Percentiles rank a stretch among this genome's conserved stretches.
phyloP scores from a whole-genome alignment of 2,329 filamentous ascomycete genomes.

The Aureobasidium mangrovei region DNA sequence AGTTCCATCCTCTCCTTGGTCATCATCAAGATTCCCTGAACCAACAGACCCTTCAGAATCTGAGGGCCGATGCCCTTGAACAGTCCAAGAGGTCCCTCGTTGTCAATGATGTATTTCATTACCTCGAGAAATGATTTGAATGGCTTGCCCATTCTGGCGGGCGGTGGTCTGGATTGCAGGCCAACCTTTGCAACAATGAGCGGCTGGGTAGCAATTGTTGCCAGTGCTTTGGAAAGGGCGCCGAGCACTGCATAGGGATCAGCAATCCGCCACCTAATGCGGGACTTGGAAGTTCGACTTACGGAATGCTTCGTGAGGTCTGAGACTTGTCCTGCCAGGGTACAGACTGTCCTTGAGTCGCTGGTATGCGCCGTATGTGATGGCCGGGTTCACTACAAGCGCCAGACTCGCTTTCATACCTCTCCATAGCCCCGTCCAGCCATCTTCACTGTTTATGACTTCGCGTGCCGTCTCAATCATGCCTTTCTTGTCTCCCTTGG shows the following conservation, averaged over 20 bases:
- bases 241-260: conserved; percentile 55
- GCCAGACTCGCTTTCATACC: conserved; percentile 93
- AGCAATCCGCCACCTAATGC: not conserved
- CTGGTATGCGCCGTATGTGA: conserved; percentile 96
- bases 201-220: conserved; percentile 86
- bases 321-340: conserved; percentile 64
- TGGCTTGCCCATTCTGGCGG: conserved; percentile 73
- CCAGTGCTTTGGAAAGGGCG: conserved; percentile 83
- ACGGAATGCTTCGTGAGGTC: conserved; percentile 86
- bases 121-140: conserved; percentile 93
- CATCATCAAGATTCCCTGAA: conserved; percentile 98
- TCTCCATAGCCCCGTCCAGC: conserved; percentile 81
- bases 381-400: conserved; percentile 89
- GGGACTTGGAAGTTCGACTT: conserved; percentile 37
- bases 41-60: conserved; percentile 82
- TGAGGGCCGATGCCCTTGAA: conserved; percentile 97
- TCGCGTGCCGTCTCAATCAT: conserved; percentile 81
- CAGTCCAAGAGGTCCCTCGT: conserved; percentile 73
- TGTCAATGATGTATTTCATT: conserved; percentile 84
- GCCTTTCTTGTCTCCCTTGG: conserved; percentile 73
- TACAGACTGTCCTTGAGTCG: conserved; percentile 70
- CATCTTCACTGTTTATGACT: conserved; percentile 84
- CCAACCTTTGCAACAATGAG: conserved; percentile 97
- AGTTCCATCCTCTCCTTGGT: conserved; percentile 94
- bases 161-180: conserved; percentile 84